These are phyloP conservation scores for Globisporangium viniferum DNA, from an alignment of 352 stramenopile genomes.

Conservation along the genomic window DNA sequence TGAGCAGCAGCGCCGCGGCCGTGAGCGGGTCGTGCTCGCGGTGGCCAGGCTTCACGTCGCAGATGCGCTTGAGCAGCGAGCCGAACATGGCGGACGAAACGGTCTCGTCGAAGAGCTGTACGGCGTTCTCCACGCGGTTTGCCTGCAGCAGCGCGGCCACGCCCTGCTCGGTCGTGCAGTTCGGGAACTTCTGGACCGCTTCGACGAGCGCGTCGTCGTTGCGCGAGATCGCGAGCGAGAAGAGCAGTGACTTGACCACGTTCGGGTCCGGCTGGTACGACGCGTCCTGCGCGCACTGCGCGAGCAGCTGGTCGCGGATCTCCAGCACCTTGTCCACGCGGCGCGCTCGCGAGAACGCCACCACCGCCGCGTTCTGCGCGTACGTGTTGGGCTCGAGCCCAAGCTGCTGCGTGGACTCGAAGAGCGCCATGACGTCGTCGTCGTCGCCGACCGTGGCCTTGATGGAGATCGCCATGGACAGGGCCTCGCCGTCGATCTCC, in stretches of 20 bases:
- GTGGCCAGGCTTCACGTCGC: constrained; percentile 22
- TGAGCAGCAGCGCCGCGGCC: constrained; percentile 48
- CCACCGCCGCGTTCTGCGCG: constrained; percentile 69
- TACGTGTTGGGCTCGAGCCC: constrained; percentile 67
- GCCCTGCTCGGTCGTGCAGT: constrained; percentile 36
- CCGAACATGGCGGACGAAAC: constrained; percentile 33
- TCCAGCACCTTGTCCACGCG: constrained; percentile 49
- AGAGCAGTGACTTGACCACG: constrained; percentile 56
- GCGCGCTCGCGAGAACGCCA: constrained; percentile 62
- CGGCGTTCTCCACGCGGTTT: constrained; percentile 33
- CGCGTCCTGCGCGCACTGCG: constrained; percentile 12
- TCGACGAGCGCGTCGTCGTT: constrained; percentile 39
- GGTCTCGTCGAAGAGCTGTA: constrained; percentile 46
- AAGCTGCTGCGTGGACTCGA: constrained; percentile 67
- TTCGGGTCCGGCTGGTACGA: constrained; percentile 39
- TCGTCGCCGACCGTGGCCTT: constrained; percentile 67
- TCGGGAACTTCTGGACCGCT: constrained; percentile 40
- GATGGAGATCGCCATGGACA: constrained; percentile 80
- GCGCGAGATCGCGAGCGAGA: constrained; percentile 59
- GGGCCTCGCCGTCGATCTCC: constrained; percentile 53
- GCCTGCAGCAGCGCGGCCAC: constrained; percentile 24
- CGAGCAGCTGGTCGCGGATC: constrained; percentile 37
- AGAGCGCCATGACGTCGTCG: constrained; percentile 73
- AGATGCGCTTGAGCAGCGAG: constrained; percentile 35
- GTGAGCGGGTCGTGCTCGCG: constrained; percentile 31